Conservation (phyloP, 108 stramenopile species). For the Fragilaria radians region DNA sequence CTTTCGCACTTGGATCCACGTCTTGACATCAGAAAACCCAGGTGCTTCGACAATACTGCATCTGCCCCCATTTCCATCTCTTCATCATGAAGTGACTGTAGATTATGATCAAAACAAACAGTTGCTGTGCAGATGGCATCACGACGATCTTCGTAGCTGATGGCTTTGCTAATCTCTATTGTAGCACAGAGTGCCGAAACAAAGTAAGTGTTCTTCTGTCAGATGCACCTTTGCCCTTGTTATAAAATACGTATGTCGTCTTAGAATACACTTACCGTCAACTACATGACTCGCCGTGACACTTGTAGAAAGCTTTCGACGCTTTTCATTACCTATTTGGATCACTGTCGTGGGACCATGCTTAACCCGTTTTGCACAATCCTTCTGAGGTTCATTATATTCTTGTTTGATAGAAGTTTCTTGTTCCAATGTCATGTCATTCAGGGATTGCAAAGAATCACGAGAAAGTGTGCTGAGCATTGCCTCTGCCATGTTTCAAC, state of each 20-base stretch:
- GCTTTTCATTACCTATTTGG: conserved; percentile 6
- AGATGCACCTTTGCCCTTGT: too few species aligned
- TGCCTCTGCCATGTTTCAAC: background rate
- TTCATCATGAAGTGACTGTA: conserved; percentile 29
- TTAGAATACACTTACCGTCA: conserved; percentile 10
- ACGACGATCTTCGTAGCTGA: conserved; percentile 23
- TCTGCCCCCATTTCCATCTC: conserved; percentile 46
- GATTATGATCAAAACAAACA: conserved; percentile 35
- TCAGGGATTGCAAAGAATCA: background rate
- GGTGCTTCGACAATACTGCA: conserved; percentile 37
- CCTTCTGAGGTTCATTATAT: background rate
- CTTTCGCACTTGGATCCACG: background rate
- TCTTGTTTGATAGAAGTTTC: background rate
- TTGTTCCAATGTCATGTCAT: background rate
- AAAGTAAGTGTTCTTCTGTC: background rate
- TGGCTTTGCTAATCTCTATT: conserved; percentile 17
- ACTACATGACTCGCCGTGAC: conserved; percentile 11
- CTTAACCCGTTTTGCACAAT: background rate
- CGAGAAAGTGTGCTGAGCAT: background rate
- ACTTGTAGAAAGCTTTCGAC: conserved; percentile 12
- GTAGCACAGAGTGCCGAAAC: background rate
- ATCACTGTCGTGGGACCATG: background rate
- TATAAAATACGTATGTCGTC: background rate
- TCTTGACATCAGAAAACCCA: conserved; percentile 25
- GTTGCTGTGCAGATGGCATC: conserved; percentile 29